phyloP scores from a whole-genome alignment of 371 early-diverging fungal species.

The Actinomucor elegans region DNA sequence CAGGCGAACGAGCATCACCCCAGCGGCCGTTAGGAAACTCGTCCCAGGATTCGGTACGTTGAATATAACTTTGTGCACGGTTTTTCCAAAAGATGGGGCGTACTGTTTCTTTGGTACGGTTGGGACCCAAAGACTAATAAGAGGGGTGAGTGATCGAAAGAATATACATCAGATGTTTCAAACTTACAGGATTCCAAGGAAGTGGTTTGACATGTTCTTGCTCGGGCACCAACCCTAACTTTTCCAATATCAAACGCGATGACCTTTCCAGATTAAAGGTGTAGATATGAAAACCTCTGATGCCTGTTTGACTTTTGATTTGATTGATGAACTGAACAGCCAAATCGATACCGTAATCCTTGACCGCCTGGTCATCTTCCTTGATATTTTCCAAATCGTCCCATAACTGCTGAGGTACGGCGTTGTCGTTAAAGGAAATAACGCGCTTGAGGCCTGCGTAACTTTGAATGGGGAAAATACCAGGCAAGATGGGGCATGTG shows the following conservation, averaged over 20 bases:
- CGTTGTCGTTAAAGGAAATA: slow-evolving; percentile 83
- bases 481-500: slow-evolving; percentile 88
- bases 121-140: slow-evolving; percentile 63
- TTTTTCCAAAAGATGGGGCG: slow-evolving; percentile 98
- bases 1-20: slow-evolving; percentile 93
- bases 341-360: slow-evolving; percentile 89
- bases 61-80: slow-evolving; percentile 87
- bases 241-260: slow-evolving; percentile 84
- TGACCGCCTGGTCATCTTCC: slow-evolving; percentile 94
- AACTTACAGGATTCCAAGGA: slow-evolving; percentile 89
- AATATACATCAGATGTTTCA: too few species aligned
- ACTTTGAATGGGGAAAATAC: slow-evolving; percentile 94
- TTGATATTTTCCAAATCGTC: slow-evolving; percentile 91
- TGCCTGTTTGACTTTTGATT: slow-evolving; percentile 68
- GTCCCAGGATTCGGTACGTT: slow-evolving; percentile 95
- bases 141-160: background rate
- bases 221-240: slow-evolving; percentile 73
- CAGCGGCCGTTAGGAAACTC: slow-evolving; percentile 98
- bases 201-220: slow-evolving; percentile 81
- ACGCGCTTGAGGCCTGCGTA: slow-evolving; percentile 84
- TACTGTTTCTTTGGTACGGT: slow-evolving; percentile 91
- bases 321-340: slow-evolving; percentile 76
- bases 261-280: slow-evolving; percentile 91
- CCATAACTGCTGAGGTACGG: slow-evolving; percentile 81
- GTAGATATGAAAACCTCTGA: slow-evolving; percentile 78